Evolutionary conservation across 2,329 filamentous ascomycete genomes (phyloP).

Genomic region (Fusarium tjaetaba): DNA sequence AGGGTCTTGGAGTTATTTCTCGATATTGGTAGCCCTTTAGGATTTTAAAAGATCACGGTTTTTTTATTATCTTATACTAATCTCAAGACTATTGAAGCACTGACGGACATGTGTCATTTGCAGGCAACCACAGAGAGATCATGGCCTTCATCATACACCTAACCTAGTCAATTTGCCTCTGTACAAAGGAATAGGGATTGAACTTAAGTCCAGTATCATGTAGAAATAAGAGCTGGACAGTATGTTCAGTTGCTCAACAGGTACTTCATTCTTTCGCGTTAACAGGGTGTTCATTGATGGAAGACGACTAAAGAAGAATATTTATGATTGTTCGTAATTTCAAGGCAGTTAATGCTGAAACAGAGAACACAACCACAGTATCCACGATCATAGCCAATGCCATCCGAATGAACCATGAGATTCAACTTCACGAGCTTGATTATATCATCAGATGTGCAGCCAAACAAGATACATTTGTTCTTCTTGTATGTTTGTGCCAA

Average conservation of each 20-base stretch:
- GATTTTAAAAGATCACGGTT: too few species aligned
- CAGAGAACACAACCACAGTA: background rate
- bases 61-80: background rate
- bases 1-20: background rate
- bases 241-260: background rate
- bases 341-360: too few species aligned
- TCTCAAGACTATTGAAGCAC: background rate
- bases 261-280: background rate
- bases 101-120: background rate
- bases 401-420: too few species aligned
- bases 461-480: background rate
- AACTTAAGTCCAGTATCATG: rapidly evolving
- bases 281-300: background rate
- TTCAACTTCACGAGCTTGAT: background rate
- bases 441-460: background rate
- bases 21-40: background rate
- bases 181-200: background rate
- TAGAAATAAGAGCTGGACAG: too few species aligned
- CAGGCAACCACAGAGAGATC: background rate
- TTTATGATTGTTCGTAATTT: background rate
- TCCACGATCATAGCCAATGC: background rate
- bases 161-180: background rate
- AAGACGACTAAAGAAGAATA: background rate
- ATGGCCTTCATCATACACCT: background rate
- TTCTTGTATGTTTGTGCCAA: too few species aligned